phyloP scores from a whole-genome alignment of 192 early-diverging fungal genomes.

The Umbelopsis vinacea region DNA sequence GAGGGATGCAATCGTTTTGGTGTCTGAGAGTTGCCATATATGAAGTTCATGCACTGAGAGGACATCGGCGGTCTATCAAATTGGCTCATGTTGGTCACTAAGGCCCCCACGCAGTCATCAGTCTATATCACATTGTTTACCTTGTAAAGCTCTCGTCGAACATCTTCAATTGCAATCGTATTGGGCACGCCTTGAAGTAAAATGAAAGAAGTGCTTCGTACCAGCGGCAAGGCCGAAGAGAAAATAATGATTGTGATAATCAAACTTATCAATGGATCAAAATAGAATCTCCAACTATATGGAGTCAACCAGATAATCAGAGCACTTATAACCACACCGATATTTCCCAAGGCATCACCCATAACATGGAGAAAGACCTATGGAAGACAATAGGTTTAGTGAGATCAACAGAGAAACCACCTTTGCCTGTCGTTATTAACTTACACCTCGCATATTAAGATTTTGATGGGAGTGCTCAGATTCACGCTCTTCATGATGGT shows the following conservation, averaged over 20 bases:
- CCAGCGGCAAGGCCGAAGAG: slow-evolving; percentile 50
- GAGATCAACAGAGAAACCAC: neutral
- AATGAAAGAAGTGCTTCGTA: slow-evolving; percentile 71
- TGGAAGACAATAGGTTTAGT: neutral
- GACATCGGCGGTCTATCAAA: slow-evolving; percentile 59
- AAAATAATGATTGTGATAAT: slow-evolving; percentile 70
- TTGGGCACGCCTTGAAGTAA: slow-evolving; percentile 82
- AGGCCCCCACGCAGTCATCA: neutral
- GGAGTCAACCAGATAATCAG: slow-evolving; percentile 76
- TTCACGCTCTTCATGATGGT: slow-evolving; percentile 27
- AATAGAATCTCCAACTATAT: slow-evolving; percentile 75
- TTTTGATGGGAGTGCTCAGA: slow-evolving; percentile 46
- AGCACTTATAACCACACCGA: slow-evolving; percentile 85
- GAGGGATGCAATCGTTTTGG: slow-evolving; percentile 80
- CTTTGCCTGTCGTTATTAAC: neutral
- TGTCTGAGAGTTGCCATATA: slow-evolving; percentile 90
- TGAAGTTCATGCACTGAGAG: slow-evolving; percentile 88
- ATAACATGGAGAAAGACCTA: slow-evolving; percentile 86
- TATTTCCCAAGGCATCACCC: slow-evolving; percentile 86
- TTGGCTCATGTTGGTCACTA: neutral
- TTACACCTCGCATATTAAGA: slow-evolving; percentile 58
- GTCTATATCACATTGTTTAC: slow-evolving; percentile 26
- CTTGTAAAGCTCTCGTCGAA: slow-evolving; percentile 64
- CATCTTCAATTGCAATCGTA: slow-evolving; percentile 62
- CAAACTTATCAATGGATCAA: slow-evolving; percentile 76